Evolutionary conservation across 2,329 filamentous ascomycete species (phyloP), one percentile per base, ranked within the genome.

Genomic region (Hymenoscyphus infarciens): DNA sequence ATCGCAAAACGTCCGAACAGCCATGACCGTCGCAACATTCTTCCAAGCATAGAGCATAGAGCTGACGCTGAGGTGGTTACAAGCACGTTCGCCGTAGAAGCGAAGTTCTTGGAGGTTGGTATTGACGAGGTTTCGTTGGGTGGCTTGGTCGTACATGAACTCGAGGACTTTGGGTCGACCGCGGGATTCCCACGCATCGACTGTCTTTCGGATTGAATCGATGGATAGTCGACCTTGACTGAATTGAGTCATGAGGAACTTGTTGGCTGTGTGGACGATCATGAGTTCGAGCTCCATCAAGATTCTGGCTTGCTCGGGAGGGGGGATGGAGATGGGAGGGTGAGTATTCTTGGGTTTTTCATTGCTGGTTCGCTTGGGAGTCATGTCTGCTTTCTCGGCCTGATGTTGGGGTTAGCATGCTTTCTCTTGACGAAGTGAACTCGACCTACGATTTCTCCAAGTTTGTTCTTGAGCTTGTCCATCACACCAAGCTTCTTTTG

Each of bases 141-240:
- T 82, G 22, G 71, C 70, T 69, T 82, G 79, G 68, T 83, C 81
- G 66, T 81, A 83, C 65, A 78, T 77, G 68, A 83, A 83, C 63
- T 83, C 78, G 8, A 77, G 73, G 25, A 83, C 80, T 49, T 76
- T 74, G 16, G 79, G 77, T 11, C 80, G 73, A 57, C 81, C 80
- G 62, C 79, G 80, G 1, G 75, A 74, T 35, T 71, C 73, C 81
- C 81, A 74, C 7, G 54, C 57, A 29, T 74, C 72, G n/a, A 69
- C 67, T 1, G 66, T 69, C 61, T 70, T 73, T 61, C 71, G 73
- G 39, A 73, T 68, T 3, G 69, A 65, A 42, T 73, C 71, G 5
- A 71, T 61, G 10, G 63, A 57, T 55, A 74, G 66, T 4, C 71
- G 70, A 29, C 70, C 72, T 60, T 72, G 63, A n/a, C 67, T 68